phyloP scores from a whole-genome alignment of 2,329 filamentous ascomycete species.

The Pseudogymnoascus sp. region DNA sequence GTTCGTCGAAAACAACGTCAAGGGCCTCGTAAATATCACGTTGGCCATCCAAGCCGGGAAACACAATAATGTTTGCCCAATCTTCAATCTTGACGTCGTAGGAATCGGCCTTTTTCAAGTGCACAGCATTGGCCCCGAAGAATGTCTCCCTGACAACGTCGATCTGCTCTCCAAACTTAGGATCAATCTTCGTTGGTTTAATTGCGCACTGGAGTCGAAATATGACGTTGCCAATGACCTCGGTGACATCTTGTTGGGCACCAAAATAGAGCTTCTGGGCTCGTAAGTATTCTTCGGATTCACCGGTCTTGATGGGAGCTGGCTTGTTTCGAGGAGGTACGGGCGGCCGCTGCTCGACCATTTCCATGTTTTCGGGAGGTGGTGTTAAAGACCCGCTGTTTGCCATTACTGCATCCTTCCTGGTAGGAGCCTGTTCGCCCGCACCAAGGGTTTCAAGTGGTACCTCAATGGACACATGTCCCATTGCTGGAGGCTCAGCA shows the following conservation, averaged over 20 bases:
- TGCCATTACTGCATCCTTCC: constrained; percentile 30
- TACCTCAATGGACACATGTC: background rate
- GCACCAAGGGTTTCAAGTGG: background rate
- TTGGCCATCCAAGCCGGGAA: constrained; percentile 42
- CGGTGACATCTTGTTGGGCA: constrained; percentile 84
- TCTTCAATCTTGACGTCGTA: constrained; percentile 38
- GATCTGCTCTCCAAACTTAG: constrained; percentile 64
- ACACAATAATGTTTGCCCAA: constrained; percentile 53
- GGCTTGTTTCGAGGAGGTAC: constrained; percentile 31
- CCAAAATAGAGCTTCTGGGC: constrained; percentile 31
- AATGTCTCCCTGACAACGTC: constrained; percentile 72
- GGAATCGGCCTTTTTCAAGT: constrained; percentile 45
- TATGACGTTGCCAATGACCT: constrained; percentile 89
- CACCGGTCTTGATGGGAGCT: constrained; percentile 25
- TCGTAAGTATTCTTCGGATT: constrained; percentile 25
- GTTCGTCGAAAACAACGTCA: constrained; percentile 76
- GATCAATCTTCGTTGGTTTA: constrained; percentile 57
- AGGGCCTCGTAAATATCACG: constrained; percentile 76
- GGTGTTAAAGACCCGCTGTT: constrained; percentile 28
- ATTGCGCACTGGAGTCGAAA: constrained; percentile 89
- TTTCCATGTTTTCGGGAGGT: constrained; percentile 13
- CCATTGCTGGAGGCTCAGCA: background rate
- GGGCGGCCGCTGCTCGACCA: constrained; percentile 28
- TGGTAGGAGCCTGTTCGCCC: background rate
- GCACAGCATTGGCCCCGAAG: constrained; percentile 56